Evolutionary conservation across 2,329 filamentous ascomycete species (phyloP), one percentile per base, ranked within the genome.

Genomic region (Penicillium palitans): DNA sequence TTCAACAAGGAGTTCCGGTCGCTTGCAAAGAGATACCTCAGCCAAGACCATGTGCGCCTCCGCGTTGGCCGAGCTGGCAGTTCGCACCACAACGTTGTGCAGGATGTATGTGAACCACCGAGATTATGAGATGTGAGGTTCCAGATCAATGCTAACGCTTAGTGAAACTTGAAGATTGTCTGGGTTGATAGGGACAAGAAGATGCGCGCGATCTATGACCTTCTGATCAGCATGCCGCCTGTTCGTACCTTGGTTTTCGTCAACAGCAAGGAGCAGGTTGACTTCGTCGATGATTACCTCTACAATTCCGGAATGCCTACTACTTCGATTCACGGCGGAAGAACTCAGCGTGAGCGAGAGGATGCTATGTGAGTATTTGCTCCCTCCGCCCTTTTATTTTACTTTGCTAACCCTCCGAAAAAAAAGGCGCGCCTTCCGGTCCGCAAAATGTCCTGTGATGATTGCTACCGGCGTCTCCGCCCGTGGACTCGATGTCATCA

Each of bases 301-400:
- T 98, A 86, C 80, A 93, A 96, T 72, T 80, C 84, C 59, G 83
- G 85, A 0, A 76, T 97, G 1, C 95, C 95, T 0, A 89, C 87
- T 51, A 96, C 91, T 0, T 96, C 93, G 0, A 96, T 98, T 66
- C 95, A 98, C 66, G 81, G 87, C 1, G 90, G 92, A 57, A 90
- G 93, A 25, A 96, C 90, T 40, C 95, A 98, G 77, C 84, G 84
- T 61, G 93, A 98, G 80, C 90, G 95, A 64, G 93, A 98, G 74
- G 92, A 96, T 71, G 89, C 93, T 1, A 84, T 98, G 87, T 85
- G 76, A 79, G 82, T 79, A 15, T 47, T 12, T 7, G 6, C 24
- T 56, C 61, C 8, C 51, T 27, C 29, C 13, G 2, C 19, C 3
- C 6, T 45, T 37, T 13, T 3, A 39, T 51, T 52, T 33, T 60